These are phyloP conservation scores for Stereocaulon alpinum DNA, from an alignment of 495 filamentous ascomycete species.

Conservation along the genomic window DNA sequence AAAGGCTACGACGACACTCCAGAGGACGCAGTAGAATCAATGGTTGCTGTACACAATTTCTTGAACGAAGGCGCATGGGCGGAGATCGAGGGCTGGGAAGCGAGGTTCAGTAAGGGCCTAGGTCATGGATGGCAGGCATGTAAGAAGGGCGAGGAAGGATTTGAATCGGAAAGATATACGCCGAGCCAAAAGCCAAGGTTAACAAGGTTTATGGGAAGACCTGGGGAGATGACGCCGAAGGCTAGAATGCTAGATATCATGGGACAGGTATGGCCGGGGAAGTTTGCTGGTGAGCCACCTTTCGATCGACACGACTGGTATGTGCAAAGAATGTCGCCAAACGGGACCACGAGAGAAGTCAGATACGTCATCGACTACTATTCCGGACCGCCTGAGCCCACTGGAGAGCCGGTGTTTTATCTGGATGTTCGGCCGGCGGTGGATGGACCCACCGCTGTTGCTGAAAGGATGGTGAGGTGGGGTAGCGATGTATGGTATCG, in stretches of 20 bases:
- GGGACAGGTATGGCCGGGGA: conserved; percentile 66
- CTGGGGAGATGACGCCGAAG: conserved; percentile 83
- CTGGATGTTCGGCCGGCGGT: conserved; percentile 92
- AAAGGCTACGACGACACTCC: conserved; percentile 95
- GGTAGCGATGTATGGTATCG: conserved; percentile 88
- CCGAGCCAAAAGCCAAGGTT: conserved; percentile 52
- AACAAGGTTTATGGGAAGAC: conserved; percentile 76
- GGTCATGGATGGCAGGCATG: conserved; percentile 63
- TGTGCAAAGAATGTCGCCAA: conserved; percentile 57
- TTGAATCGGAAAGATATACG: conserved; percentile 29
- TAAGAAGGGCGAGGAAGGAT: conserved; percentile 57
- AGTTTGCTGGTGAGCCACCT: conserved; percentile 70
- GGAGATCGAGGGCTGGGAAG: conserved; percentile 89
- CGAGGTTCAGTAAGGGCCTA: conserved; percentile 64
- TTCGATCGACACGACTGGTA: conserved; percentile 99
- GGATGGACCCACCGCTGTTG: conserved; percentile 68
- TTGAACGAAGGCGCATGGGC: conserved; percentile 94
- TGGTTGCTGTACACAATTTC: conserved; percentile 97
- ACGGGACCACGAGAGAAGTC: conserved; percentile 55
- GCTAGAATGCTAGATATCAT: conserved; percentile 68
- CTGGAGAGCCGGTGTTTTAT: conserved; percentile 90
- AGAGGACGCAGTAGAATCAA: conserved; percentile 83
- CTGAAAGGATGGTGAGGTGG: conserved; percentile 81
- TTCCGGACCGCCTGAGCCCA: conserved; percentile 72
- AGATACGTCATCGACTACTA: conserved; percentile 99